A percentile compares a stretch with the other conserved stretches of the same genome.
phyloP scores from a whole-genome alignment of 2,329 filamentous ascomycete species.

The Apiospora aurea region DNA sequence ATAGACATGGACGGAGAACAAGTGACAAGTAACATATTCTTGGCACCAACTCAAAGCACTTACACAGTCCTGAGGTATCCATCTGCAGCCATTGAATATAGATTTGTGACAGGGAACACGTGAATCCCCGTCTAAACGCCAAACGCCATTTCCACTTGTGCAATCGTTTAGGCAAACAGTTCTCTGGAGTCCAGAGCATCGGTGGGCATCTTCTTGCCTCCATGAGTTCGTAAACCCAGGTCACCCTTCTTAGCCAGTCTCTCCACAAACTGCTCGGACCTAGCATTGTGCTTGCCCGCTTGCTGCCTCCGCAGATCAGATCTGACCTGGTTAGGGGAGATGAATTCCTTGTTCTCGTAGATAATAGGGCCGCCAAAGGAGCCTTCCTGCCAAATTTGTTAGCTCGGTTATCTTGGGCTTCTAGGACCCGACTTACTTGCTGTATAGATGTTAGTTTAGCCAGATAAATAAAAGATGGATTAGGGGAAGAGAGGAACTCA shows the following conservation, averaged over 20 bases:
- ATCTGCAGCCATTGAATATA: slow-evolving; percentile 14
- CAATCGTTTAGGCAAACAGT: slow-evolving; percentile 72
- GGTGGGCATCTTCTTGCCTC: slow-evolving; percentile 66
- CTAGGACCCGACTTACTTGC: background rate
- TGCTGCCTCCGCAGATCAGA: slow-evolving; percentile 79
- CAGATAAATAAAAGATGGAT: slow-evolving; percentile 66
- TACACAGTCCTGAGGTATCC: background rate
- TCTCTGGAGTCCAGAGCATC: slow-evolving; percentile 79
- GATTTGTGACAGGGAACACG: slow-evolving; percentile 2
- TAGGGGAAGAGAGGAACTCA: too few species aligned
- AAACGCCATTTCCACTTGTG: slow-evolving; percentile 16
- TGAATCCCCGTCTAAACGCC: slow-evolving; percentile 19
- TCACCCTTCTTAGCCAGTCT: slow-evolving; percentile 76
- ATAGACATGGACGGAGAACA: background rate
- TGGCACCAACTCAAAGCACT: background rate
- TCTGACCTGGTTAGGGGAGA: slow-evolving; percentile 93
- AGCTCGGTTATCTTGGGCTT: background rate
- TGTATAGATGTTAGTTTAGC: too few species aligned
- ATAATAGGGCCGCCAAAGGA: slow-evolving; percentile 96
- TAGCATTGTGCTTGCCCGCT: slow-evolving; percentile 78
- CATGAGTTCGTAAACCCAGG: slow-evolving; percentile 75
- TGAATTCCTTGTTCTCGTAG: slow-evolving; percentile 97
- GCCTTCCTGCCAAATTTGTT: slow-evolving; percentile 62
- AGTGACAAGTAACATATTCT: slow-evolving; percentile 13
- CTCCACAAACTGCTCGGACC: slow-evolving; percentile 78